Evolutionary conservation across 78 protist genomes (phyloP).

Genomic region (Chrysochromulina tobinii): DNA sequence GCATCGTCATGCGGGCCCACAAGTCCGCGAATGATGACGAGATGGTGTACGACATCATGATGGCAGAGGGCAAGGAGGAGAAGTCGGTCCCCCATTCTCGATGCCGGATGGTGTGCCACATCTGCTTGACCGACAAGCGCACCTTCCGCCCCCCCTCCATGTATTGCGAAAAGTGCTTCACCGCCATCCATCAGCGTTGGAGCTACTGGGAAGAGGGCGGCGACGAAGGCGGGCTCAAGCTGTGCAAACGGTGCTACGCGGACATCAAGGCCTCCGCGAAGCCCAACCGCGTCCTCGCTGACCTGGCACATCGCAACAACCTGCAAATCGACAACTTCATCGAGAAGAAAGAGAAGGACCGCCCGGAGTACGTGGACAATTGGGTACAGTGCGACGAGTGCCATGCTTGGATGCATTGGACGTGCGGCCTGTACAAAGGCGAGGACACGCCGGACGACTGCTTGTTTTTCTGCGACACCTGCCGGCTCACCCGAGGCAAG

Average conservation of each 20-base stretch:
- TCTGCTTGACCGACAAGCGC: constrained; percentile 16
- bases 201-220: constrained; percentile 19
- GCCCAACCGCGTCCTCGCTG: neutral
- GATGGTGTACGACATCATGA: constrained; percentile 21
- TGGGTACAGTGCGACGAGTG: constrained; percentile 36
- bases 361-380: constrained; percentile 30
- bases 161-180: constrained; percentile 22
- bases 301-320: neutral
- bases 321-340: neutral
- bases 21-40: neutral
- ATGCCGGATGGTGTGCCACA: neutral
- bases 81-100: neutral
- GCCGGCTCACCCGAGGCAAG: neutral
- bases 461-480: neutral
- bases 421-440: constrained; percentile 15
- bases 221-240: constrained; percentile 12
- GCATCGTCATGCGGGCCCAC: neutral
- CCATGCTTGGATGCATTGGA: constrained; percentile 3
- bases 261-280: neutral
- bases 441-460: constrained; percentile 36
- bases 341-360: constrained; percentile 22
- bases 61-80: constrained; percentile 10
- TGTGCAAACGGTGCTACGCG: constrained; percentile 16
- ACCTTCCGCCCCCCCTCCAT: constrained; percentile 25
- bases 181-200: constrained; percentile 9